Base-by-base conservation (phyloP, 176 grass and related monocot species). In the Juncus inflexus region DNA sequence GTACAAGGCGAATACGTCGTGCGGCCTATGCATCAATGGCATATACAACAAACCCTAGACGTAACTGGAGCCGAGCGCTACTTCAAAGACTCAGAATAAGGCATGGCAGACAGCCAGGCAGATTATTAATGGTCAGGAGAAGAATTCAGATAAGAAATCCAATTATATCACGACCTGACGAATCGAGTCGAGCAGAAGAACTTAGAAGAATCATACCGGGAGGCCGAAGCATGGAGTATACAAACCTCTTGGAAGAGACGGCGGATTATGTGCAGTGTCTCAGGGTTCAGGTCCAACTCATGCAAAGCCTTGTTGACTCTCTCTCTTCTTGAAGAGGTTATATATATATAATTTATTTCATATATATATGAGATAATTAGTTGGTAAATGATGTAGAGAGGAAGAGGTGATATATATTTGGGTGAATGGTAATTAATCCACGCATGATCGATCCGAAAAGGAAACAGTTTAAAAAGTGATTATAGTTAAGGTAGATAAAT, bases 11-110 rank as follows among this genome's bases (percentile, higher is more conserved):
- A 64, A 96, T 96, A 76, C 65, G 74, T 35, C 81, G 81, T 0
- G 91, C 91, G 0, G 87, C 91, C 0, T 96, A 87, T 67, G 76
- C 73, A 0, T 96, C 91, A 28, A 96, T 96, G 91, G 91, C 74
- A 15, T 52, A 55, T 47, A 72, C 76, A 2, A 57, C 76, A 1
- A 78, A 74, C 10, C 65, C 81, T 1, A 58, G 84, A 13, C 76
- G 76, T 2, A 67, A 7, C 0, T 96, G 91, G 91, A 90, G 81
- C 37, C 84, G 79, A 36, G 79, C 76, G 42, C 50, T 96, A 62
- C 87, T 96, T 9, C 74, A 35, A 35, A 76, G 73, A 61, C 73
- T 72, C 16, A 76, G 79, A 63, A 75, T 7, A 63, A 53, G 9
- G 13, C 71, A 2, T 6, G 39, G 35, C 64, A 56, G 45, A 51